These are phyloP conservation scores for Helianthus tuberosus DNA, from an alignment of 129 eudicot genomes.

Conservation along the genomic window DNA sequence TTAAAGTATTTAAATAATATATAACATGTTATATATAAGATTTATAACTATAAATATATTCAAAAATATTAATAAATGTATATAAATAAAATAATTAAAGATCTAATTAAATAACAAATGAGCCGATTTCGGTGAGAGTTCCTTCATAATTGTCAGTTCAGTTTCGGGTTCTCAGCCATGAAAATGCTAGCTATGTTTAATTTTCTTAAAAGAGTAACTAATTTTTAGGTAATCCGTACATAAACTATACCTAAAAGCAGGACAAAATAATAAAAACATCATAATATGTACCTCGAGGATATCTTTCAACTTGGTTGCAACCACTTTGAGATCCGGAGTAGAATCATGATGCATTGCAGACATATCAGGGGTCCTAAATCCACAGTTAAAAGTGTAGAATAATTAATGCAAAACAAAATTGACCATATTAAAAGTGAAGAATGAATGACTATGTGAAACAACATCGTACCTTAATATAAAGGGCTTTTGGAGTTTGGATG, in stretches of 20 bases:
- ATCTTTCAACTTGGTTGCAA: conserved; percentile 78
- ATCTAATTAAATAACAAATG: too few relatives aligned
- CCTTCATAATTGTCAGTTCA: background rate
- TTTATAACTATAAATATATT: too few relatives aligned
- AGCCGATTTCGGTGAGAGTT: background rate
- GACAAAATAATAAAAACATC: background rate
- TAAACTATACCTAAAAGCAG: background rate
- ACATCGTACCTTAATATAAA: conserved; percentile 63
- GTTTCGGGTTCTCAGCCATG: background rate
- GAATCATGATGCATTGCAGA: conserved; percentile 96
- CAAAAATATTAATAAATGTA: too few relatives aligned
- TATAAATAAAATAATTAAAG: too few relatives aligned
- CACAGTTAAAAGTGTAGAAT: background rate
- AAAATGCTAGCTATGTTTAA: background rate
- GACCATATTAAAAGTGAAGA: background rate
- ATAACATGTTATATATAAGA: too few relatives aligned
- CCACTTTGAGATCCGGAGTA: conserved; percentile 81
- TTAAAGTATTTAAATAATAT: too few relatives aligned
- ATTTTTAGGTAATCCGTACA: background rate
- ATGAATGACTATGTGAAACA: background rate
- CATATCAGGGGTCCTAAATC: conserved; percentile 84
- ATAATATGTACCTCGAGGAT: conserved; percentile 61
- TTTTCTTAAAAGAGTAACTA: background rate
- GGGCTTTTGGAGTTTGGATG: conserved; percentile 67
- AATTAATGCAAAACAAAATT: background rate